Percentiles rank a stretch among this genome's conserved stretches.
Evolutionary conservation across 2,329 filamentous ascomycete species (phyloP).

Genomic region (Scedosporium apiospermum): DNA sequence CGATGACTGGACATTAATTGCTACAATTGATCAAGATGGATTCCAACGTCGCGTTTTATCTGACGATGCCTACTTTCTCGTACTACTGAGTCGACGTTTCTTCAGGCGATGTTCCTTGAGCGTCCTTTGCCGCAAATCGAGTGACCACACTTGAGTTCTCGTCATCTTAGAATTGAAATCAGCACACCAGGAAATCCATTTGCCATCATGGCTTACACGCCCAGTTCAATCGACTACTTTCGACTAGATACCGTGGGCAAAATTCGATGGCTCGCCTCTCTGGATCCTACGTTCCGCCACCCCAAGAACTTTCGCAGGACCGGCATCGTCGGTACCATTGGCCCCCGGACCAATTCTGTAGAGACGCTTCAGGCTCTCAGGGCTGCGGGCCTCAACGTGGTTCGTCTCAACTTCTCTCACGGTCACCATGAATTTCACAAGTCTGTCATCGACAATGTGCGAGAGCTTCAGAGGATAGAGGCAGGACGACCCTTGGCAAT

Average conservation of each 20-base stretch:
- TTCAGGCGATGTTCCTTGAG: too few relatives aligned
- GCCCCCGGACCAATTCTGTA: slow-evolving; percentile 96
- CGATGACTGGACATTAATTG: too few relatives aligned
- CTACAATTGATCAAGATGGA: too few relatives aligned
- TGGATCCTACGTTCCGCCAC: slow-evolving; percentile 83
- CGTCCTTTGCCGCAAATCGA: too few relatives aligned
- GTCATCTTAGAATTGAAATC: neutral
- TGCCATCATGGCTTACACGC: neutral
- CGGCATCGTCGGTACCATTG: slow-evolving; percentile 98
- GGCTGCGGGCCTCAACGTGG: slow-evolving; percentile 85
- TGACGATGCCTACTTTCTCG: too few relatives aligned
- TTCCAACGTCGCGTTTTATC: too few relatives aligned
- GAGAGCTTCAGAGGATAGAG: slow-evolving; percentile 63
- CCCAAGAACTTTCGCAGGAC: slow-evolving; percentile 88
- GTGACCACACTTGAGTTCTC: too few relatives aligned
- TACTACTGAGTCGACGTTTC: too few relatives aligned
- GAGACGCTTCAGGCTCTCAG: slow-evolving; percentile 95
- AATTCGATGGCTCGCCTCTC: slow-evolving; percentile 55
- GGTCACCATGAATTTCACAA: slow-evolving; percentile 72
- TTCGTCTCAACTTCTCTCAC: slow-evolving; percentile 88
- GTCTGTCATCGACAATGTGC: slow-evolving; percentile 83
- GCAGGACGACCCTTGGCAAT: slow-evolving; percentile 74
- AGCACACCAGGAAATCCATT: neutral
- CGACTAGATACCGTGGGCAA: neutral
- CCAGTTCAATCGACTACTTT: neutral